Conservation (phyloP, 1,284 basidiomycete species). For the Ceratobasidium sp. region DNA sequence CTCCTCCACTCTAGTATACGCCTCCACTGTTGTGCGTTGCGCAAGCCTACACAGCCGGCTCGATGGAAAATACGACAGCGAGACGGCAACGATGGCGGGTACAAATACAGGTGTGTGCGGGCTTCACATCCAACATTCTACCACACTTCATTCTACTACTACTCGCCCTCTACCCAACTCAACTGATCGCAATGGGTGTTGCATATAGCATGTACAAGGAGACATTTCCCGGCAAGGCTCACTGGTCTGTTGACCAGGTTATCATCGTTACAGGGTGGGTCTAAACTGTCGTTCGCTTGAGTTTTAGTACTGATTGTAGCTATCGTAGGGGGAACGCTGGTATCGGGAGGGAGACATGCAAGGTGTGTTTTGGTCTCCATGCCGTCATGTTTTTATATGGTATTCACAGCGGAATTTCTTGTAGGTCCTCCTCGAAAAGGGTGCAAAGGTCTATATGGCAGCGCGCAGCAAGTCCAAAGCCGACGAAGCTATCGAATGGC, state of each 20-base stretch:
- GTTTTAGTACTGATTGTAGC: background rate
- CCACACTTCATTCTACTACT: no score
- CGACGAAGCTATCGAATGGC: slow-evolving; percentile 54
- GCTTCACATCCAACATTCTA: no score
- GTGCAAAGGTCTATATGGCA: slow-evolving; percentile 61
- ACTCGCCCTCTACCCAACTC: no score
- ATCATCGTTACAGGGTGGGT: slow-evolving; percentile 44
- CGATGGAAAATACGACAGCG: no score
- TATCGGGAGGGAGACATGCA: slow-evolving; percentile 49
- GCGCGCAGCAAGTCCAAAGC: slow-evolving; percentile 57
- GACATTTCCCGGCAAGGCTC: slow-evolving; percentile 48
- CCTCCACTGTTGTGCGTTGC: no score
- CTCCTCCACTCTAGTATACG: no score
- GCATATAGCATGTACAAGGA: slow-evolving; percentile 33
- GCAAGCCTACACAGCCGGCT: no score
- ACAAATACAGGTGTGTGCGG: no score
- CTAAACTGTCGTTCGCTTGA: background rate
- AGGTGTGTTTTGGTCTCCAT: slow-evolving; percentile 2
- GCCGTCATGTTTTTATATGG: no score
- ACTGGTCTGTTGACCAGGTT: slow-evolving; percentile 46
- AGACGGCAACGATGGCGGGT: no score
- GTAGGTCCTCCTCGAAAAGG: slow-evolving; percentile 55
- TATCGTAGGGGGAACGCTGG: slow-evolving; percentile 46
- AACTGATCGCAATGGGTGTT: slow-evolving; percentile 2
- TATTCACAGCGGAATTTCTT: background rate